Base-by-base conservation (phyloP, 78 protist species). In the Reticulomyxa filosa region DNA sequence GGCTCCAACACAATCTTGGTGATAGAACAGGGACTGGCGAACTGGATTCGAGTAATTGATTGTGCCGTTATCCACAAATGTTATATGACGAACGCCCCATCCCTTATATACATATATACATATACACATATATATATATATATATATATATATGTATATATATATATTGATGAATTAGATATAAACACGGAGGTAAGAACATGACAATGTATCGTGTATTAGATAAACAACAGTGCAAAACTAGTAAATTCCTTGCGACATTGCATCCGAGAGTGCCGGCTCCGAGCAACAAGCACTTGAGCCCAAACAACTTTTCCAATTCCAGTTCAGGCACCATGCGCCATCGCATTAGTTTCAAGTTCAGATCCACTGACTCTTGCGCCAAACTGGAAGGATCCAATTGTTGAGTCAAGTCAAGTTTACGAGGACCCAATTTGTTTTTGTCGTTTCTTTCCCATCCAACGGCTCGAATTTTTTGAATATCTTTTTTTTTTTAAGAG, bases 211-310 rank as follows among this genome's bases (percentile, higher is more conserved):
- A 38, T 57, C 20, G 34, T 35, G 46, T n/a, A n/a, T n/a, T n/a
- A n/a, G n/a, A n/a, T n/a, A n/a, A n/a, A n/a, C n/a, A n/a, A 32
- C 13, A 17, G 30, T 48, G n/a, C 29, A 17, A 26, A 48, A 82
- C 73, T n/a, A 89, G 53, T 23, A 91, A 79, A 26, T 76, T 36
- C 3, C 99, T 66, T 0, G 94, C 94, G 13, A 94, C 95, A 51
- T 82, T 79, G 65, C 99, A 94, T 51, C 99, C 99, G n/a, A 94
- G 83, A 1, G 99, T 94, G 50, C 99, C 99, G 0, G 94, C 59
- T 25, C 99, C 99, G 30, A 94, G 61, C 10, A 94, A 64, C n/a
- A 93, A 72, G 56, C 91, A 88, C 30, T 69, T 76, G 22, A 72
- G 27, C 13, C n/a, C 20, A 10, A 62, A 30, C 11, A 93, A n/a